Evolutionary conservation across 1,284 basidiomycete genomes (phyloP).

Genomic region (Heimioporus retisporus): DNA sequence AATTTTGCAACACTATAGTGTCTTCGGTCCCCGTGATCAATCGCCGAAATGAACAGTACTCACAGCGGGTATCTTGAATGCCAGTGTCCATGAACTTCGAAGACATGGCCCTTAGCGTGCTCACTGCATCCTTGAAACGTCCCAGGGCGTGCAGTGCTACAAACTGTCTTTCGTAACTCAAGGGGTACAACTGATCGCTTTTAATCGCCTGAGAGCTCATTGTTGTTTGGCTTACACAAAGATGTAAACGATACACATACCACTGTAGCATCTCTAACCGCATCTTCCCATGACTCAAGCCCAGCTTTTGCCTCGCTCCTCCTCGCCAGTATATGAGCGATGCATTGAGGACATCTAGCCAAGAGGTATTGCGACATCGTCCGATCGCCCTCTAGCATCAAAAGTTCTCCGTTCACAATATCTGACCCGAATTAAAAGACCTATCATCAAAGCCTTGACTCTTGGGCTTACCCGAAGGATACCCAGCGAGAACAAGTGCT

Average conservation of each 20-base stretch:
- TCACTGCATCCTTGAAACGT: background rate
- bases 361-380: too few relatives aligned
- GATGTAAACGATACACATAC: background rate
- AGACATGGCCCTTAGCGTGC: slow-evolving; percentile 1
- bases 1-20: too few relatives aligned
- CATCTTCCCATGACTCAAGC: slow-evolving; percentile 3
- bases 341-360: too few relatives aligned
- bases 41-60: too few relatives aligned
- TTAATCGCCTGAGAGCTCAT: slow-evolving; percentile 15
- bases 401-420: too few relatives aligned
- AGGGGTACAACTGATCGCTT: slow-evolving; percentile 6
- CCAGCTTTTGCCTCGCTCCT: background rate
- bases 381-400: too few relatives aligned
- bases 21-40: too few relatives aligned
- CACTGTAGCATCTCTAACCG: too few relatives aligned
- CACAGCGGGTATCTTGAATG: too few relatives aligned
- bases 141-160: slow-evolving; percentile 1
- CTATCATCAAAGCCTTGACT: background rate
- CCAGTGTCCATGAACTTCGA: too few relatives aligned
- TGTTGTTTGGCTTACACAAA: background rate
- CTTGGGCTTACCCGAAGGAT: slow-evolving; percentile 2
- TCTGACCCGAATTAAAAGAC: background rate
- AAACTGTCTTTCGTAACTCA: slow-evolving; percentile 18
- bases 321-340: slow-evolving; percentile 16
- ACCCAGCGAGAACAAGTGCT: slow-evolving; percentile 9